phyloP scores from a whole-genome alignment of 768 basidiomycete genomes.

The Flagelloscypha sp. region DNA sequence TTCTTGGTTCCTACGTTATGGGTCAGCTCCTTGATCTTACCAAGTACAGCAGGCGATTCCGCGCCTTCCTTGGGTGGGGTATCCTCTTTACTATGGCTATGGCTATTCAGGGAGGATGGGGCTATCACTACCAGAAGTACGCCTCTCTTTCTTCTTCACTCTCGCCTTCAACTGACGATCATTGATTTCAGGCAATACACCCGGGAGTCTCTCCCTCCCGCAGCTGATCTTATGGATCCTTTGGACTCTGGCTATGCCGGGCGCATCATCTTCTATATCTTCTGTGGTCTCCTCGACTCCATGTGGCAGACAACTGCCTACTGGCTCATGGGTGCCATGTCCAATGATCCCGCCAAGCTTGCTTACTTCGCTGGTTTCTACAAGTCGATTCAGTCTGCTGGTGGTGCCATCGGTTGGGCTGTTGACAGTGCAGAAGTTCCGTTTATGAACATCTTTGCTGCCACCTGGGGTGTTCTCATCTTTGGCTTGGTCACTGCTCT shows the following conservation, averaged over 20 bases:
- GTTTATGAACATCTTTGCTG: constrained; percentile 58
- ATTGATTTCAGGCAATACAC: constrained; percentile 42
- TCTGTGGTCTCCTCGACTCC: constrained; percentile 68
- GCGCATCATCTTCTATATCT: constrained; percentile 55
- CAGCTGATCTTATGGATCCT: constrained; percentile 49
- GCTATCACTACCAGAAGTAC: constrained; percentile 66
- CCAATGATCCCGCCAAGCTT: constrained; percentile 71
- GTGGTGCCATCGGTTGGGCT: constrained; percentile 65
- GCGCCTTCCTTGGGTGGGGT: constrained; percentile 65
- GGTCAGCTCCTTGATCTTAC: constrained; percentile 59
- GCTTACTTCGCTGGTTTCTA: constrained; percentile 79
- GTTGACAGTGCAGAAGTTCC: constrained; percentile 55
- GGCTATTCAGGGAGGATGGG: constrained; percentile 67
- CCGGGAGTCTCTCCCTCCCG: constrained; percentile 34
- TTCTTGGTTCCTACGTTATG: constrained; percentile 64
- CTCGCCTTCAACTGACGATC: constrained; percentile 1
- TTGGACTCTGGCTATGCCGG: constrained; percentile 44
- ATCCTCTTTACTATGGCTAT: constrained; percentile 59
- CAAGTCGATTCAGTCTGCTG: constrained; percentile 71
- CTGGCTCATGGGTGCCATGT: constrained; percentile 83
- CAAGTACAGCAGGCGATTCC: constrained; percentile 48
- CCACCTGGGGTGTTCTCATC: constrained; percentile 66
- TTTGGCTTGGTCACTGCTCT: constrained; percentile 58
- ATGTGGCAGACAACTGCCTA: constrained; percentile 84
- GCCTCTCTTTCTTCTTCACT: constrained; percentile 12